Conservation (phyloP, 768 basidiomycete genomes). For the Termitomyces sp. region DNA sequence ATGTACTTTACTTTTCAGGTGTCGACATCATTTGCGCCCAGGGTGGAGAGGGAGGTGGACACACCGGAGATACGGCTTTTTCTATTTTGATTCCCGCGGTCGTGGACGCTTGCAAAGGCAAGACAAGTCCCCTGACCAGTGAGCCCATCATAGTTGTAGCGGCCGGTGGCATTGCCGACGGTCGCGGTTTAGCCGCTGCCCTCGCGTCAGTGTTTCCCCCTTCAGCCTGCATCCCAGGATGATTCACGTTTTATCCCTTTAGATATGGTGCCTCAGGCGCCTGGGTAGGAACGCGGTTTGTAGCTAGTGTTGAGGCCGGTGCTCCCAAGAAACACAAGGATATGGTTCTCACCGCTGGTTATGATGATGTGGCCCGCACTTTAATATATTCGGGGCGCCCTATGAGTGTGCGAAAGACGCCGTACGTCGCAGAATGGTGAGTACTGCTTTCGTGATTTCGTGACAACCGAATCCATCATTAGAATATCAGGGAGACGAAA, state of each 20-base stretch:
- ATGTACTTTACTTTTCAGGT: slow-evolving; percentile 30
- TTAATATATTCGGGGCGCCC: slow-evolving; percentile 76
- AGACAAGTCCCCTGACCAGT: slow-evolving; percentile 73
- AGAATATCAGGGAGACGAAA: slow-evolving; percentile 47
- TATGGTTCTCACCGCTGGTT: slow-evolving; percentile 59
- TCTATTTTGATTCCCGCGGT: slow-evolving; percentile 78
- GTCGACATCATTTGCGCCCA: slow-evolving; percentile 89
- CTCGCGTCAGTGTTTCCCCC: slow-evolving; percentile 42
- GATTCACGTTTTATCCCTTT: background rate
- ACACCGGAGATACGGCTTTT: slow-evolving; percentile 80
- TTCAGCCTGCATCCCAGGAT: background rate
- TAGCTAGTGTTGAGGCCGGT: slow-evolving; percentile 75
- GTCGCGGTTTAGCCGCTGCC: slow-evolving; percentile 72
- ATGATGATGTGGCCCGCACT: slow-evolving; percentile 69
- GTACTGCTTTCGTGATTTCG: slow-evolving; percentile 9
- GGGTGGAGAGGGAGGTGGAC: slow-evolving; percentile 85
- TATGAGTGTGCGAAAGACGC: slow-evolving; percentile 74
- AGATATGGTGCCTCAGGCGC: slow-evolving; percentile 82
- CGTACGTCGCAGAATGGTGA: slow-evolving; percentile 72
- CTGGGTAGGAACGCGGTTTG: slow-evolving; percentile 88
- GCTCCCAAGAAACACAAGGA: slow-evolving; percentile 74
- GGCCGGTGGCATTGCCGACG: slow-evolving; percentile 82
- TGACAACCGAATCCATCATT: background rate
- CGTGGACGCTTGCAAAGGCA: slow-evolving; percentile 69
- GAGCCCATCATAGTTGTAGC: slow-evolving; percentile 74